Conservation (phyloP, 208 protist species). For the Trypanosoma avium region DNA sequence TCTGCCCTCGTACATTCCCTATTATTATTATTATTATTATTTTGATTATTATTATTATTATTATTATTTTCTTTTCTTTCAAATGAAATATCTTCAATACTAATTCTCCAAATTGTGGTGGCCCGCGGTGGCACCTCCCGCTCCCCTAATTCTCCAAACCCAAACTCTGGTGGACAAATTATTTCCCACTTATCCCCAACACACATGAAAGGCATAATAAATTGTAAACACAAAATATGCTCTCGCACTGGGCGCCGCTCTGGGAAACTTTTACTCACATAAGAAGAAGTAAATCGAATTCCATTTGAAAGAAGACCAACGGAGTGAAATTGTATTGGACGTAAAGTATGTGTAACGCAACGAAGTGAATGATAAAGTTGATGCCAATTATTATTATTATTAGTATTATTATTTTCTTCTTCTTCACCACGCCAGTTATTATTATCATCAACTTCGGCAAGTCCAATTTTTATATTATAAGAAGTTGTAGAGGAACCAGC, state of each 20-base stretch:
- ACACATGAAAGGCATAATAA: slow-evolving; percentile 35
- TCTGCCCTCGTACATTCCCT: not conserved
- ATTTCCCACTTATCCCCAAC: slow-evolving; percentile 47
- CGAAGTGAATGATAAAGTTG: not conserved
- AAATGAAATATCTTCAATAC: not conserved
- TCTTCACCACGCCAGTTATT: slow-evolving; percentile 21
- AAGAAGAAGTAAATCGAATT: slow-evolving; percentile 20
- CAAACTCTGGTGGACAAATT: slow-evolving; percentile 28
- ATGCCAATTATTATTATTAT: not conserved
- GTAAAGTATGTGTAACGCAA: no score
- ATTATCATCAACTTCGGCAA: slow-evolving; percentile 18
- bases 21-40: not conserved
- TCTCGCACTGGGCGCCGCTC: not conserved
- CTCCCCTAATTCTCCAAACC: slow-evolving; percentile 4
- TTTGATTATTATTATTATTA: not conserved
- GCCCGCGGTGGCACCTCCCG: slow-evolving; percentile 1
- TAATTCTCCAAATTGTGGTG: slow-evolving; percentile 16
- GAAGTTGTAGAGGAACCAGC: slow-evolving; percentile 2
- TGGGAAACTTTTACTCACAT: not conserved
- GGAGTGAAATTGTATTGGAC: slow-evolving; percentile 12
- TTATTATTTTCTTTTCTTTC: not conserved
- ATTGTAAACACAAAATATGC: slow-evolving; percentile 26
- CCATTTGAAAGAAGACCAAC: slow-evolving; percentile 17
- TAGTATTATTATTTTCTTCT: not conserved
- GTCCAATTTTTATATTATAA: slow-evolving; percentile 13